Base-by-base conservation (phyloP, 2,329 filamentous ascomycete species). In the Fusarium xyrophilum region DNA sequence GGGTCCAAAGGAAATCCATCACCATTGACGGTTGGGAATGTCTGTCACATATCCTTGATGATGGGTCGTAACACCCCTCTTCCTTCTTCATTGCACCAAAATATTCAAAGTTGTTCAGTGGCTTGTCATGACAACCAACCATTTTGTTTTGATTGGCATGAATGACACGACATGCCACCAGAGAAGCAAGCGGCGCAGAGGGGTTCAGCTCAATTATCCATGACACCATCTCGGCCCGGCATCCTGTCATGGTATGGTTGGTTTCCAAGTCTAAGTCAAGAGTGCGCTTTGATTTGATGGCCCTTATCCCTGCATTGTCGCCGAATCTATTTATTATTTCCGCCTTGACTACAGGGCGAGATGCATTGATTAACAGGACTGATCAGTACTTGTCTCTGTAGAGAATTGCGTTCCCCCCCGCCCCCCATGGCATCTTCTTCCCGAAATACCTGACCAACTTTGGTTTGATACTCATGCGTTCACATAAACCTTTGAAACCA, bases 201-300 rank as follows among this genome's bases (percentile, higher is more conserved):
- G 62, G 46, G 54, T 54, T 65, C 39, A 47, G 39, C 43, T 65
- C 48, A 60, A 28, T 28, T 47, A 42, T 51, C 40, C 62, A 60
- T 63, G 50, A 69, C 67, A 70, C 67, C 67, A 67, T 70, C 50
- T 69, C 69, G 57, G 69, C 59, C 68, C 27, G 53, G 46, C 40
- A 65, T 55, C 58, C 44, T 52, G 59, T 63, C 62, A 65, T 27
- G 68, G 66, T 47, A 69, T 69, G 68, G 70, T 60, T 56, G 52
- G 52, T 55, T 64, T 56, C 36, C 59, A 54, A 36, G 65, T 40
- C 28, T 30, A 58, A 61, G 44, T 21, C 32, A 42, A 46, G 62
- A 59, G 56, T 73, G 56, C 57, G 53, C 56, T 63, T 60, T 61
- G 64, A 63, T 59, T 48, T 38, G 62, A 32, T 21, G 27, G 30